A percentile compares a stretch with the other conserved stretches of the same genome.
Conservation (phyloP, 1,139 yeast genomes). For the Hanseniaspora uvarum region DNA sequence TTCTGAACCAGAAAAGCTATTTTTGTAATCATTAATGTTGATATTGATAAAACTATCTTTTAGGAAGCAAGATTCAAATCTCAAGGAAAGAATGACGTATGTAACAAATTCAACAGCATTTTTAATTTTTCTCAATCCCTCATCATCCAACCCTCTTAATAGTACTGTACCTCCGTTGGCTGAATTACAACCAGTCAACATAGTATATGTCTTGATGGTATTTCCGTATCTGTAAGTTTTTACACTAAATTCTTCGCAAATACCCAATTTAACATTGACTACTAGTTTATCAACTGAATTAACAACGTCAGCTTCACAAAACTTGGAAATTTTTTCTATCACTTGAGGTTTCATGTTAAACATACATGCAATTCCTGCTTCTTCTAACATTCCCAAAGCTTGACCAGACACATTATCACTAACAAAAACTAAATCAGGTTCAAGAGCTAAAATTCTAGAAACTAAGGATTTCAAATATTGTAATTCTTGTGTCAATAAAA, state of each 20-base stretch:
- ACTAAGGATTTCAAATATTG: constrained; percentile 78
- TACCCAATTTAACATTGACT: constrained; percentile 53
- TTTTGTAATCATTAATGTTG: constrained; percentile 33
- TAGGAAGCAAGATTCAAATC: constrained; percentile 70
- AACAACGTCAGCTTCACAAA: constrained; percentile 74
- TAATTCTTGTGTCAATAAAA: constrained; percentile 77
- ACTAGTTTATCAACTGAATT: constrained; percentile 57
- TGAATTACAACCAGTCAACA: constrained; percentile 64
- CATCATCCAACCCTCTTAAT: constrained; percentile 64
- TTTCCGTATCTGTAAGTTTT: constrained; percentile 50
- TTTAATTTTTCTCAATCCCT: constrained; percentile 54
- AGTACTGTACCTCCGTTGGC: constrained; percentile 73
- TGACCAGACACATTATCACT: constrained; percentile 77
- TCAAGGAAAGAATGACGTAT: constrained; percentile 63
- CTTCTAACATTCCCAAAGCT: constrained; percentile 62
- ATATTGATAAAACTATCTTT: constrained; percentile 57
- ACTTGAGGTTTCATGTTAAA: constrained; percentile 74
- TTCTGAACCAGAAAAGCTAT: constrained; percentile 20
- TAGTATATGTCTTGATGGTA: constrained; percentile 59
- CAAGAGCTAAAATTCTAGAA: constrained; percentile 61
- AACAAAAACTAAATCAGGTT: constrained; percentile 70
- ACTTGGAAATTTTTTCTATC: constrained; percentile 64
- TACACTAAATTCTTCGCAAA: constrained; percentile 62
- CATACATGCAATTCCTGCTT: constrained; percentile 69
- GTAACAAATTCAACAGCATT: constrained; percentile 72